Evolutionary conservation across 1,284 basidiomycete species (phyloP).

Genomic region (Boletellus deceptivus): DNA sequence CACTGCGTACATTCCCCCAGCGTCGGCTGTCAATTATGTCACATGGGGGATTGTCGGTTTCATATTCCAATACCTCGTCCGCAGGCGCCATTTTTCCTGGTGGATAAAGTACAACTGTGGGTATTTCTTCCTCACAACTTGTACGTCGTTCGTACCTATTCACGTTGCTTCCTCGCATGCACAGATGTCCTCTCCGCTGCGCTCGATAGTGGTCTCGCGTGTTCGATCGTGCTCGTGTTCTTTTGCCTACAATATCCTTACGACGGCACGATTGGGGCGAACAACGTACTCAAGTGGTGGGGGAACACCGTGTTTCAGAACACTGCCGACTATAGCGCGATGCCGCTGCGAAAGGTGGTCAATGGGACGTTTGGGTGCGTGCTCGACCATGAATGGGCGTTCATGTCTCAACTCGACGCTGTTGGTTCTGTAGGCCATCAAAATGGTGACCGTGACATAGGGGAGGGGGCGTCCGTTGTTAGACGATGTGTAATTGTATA

Average conservation of each 20-base stretch:
- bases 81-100: conserved; percentile 50
- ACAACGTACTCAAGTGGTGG: conserved; percentile 49
- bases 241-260: conserved; percentile 47
- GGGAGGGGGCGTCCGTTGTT: too few relatives aligned
- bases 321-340: conserved; percentile 38
- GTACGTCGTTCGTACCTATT: neutral
- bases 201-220: conserved; percentile 47
- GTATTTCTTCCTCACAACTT: neutral
- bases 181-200: conserved; percentile 51
- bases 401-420: too few relatives aligned
- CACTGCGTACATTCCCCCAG: conserved; percentile 50
- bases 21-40: conserved; percentile 45
- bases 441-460: too few relatives aligned
- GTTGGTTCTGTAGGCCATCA: too few relatives aligned
- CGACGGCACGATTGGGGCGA: conserved; percentile 43
- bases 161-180: neutral
- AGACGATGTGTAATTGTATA: too few relatives aligned
- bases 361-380: conserved; percentile 28
- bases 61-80: conserved; percentile 55
- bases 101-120: conserved; percentile 56
- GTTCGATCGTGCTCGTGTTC: conserved; percentile 45
- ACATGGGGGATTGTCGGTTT: conserved; percentile 52
- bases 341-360: conserved; percentile 26
- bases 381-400: too few relatives aligned
- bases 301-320: conserved; percentile 48